phyloP scores from a whole-genome alignment of 179 eudicot species.

The Beta macrorhiza region DNA sequence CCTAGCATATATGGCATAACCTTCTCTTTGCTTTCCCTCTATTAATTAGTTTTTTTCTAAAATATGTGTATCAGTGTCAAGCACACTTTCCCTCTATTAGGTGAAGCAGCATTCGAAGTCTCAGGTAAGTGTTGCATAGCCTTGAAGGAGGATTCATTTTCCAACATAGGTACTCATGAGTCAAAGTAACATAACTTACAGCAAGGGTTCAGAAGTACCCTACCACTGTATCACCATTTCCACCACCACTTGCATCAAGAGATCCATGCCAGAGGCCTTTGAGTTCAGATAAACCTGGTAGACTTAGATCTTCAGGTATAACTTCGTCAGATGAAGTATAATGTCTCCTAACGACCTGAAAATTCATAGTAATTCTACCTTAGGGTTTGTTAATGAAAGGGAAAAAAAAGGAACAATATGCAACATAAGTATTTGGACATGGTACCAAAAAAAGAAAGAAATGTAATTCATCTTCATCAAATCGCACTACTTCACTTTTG shows the following conservation, averaged over 20 bases:
- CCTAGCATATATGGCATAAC: too few species aligned
- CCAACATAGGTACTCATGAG: too few species aligned
- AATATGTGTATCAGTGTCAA: too few species aligned
- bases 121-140: too few species aligned
- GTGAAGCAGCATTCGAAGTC: too few species aligned
- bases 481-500: neutral
- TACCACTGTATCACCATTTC: slow-evolving; percentile 99
- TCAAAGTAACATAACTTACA: neutral
- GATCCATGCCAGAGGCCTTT: slow-evolving; percentile 98
- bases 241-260: slow-evolving; percentile 99
- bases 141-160: too few species aligned
- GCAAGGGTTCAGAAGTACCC: slow-evolving; percentile 20
- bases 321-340: slow-evolving; percentile 65
- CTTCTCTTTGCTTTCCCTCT: too few species aligned
- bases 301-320: slow-evolving; percentile 73
- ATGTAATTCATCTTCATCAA: neutral
- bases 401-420: neutral
- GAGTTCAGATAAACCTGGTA: slow-evolving; percentile 96
- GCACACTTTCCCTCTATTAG: too few species aligned
- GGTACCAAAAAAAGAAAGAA: neutral
- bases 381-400: slow-evolving; percentile 2
- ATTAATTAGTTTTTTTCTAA: too few species aligned
- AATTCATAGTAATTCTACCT: slow-evolving; percentile 10
- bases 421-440: neutral
- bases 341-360: slow-evolving; percentile 65